These are phyloP conservation scores for Backusella parvicylindrica DNA, from an alignment of 192 early-diverging fungal genomes.

Conservation along the genomic window DNA sequence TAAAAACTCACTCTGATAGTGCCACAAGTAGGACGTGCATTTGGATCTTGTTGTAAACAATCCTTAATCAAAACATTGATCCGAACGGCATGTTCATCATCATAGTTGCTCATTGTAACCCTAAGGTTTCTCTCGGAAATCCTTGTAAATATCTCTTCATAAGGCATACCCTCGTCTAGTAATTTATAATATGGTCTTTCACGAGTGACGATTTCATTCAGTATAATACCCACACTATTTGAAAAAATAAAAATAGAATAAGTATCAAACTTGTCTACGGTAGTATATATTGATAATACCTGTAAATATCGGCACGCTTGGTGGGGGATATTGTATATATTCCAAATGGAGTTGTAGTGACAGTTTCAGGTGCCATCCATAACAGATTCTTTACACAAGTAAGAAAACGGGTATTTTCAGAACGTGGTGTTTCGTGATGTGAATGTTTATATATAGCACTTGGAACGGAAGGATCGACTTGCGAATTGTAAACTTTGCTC, in stretches of 20 bases:
- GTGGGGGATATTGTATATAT: slow-evolving; percentile 25
- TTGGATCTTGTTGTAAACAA: background rate
- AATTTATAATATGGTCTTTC: slow-evolving; percentile 33
- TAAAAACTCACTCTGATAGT: background rate
- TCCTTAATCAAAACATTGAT: background rate
- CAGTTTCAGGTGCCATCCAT: slow-evolving; percentile 37
- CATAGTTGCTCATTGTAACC: background rate
- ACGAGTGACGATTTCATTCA: slow-evolving; percentile 45
- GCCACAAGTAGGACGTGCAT: slow-evolving; percentile 1
- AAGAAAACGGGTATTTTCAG: background rate
- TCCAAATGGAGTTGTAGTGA: slow-evolving; percentile 10
- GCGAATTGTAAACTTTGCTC: slow-evolving; percentile 22
- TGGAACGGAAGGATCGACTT: slow-evolving; percentile 3
- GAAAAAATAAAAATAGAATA: slow-evolving; percentile 12
- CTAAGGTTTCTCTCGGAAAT: background rate
- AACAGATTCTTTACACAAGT: slow-evolving; percentile 19
- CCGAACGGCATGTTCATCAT: background rate
- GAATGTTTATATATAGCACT: background rate
- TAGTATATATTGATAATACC: slow-evolving; percentile 10
- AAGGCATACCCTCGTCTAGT: background rate
- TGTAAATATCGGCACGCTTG: slow-evolving; percentile 40
- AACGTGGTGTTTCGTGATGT: background rate
- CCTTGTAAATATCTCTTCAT: background rate
- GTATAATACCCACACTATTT: slow-evolving; percentile 37
- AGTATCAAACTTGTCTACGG: background rate